phyloP scores from a whole-genome alignment of 2,329 filamentous ascomycete species.

The Penicillium hesseltinei region DNA sequence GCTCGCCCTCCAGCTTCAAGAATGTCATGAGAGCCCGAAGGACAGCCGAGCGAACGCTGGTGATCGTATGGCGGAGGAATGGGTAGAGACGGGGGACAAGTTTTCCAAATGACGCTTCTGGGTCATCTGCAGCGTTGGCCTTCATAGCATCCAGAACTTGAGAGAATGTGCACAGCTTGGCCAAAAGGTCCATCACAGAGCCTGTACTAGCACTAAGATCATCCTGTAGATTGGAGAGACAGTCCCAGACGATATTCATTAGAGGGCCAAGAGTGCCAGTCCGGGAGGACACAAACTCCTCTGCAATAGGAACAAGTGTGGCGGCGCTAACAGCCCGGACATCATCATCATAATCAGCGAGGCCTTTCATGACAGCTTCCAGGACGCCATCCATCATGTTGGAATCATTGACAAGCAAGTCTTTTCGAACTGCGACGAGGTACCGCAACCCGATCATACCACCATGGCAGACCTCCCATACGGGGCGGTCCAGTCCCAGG shows the following conservation, averaged over 20 bases:
- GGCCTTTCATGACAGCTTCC: constrained; percentile 87
- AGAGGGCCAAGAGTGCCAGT: constrained; percentile 74
- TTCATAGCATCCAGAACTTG: constrained; percentile 95
- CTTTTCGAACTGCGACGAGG: constrained; percentile 90
- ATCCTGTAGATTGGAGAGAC: constrained; percentile 92
- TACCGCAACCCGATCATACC: constrained; percentile 97
- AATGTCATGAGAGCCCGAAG: constrained; percentile 91
- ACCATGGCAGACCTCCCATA: constrained; percentile 95
- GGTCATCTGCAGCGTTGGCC: constrained; percentile 74
- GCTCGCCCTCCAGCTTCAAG: constrained; percentile 75
- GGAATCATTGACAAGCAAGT: constrained; percentile 78
- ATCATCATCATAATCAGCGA: constrained; percentile 89
- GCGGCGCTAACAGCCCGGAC: constrained; percentile 95
- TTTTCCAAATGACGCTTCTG: constrained; percentile 85
- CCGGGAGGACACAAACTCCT: constrained; percentile 86
- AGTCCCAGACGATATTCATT: constrained; percentile 96
- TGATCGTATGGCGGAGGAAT: constrained; percentile 95
- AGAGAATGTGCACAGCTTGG: constrained; percentile 91
- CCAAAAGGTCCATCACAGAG: constrained; percentile 96
- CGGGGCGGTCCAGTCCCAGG: constrained; percentile 66
- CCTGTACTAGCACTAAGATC: constrained; percentile 96
- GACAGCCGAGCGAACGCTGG: constrained; percentile 88
- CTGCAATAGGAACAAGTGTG: constrained; percentile 93
- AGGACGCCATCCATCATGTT: constrained; percentile 91
- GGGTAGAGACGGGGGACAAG: constrained; percentile 92